These are phyloP conservation scores for Malassezia yamatoensis DNA, from an alignment of 1,284 basidiomycete genomes.

Conservation along the genomic window DNA sequence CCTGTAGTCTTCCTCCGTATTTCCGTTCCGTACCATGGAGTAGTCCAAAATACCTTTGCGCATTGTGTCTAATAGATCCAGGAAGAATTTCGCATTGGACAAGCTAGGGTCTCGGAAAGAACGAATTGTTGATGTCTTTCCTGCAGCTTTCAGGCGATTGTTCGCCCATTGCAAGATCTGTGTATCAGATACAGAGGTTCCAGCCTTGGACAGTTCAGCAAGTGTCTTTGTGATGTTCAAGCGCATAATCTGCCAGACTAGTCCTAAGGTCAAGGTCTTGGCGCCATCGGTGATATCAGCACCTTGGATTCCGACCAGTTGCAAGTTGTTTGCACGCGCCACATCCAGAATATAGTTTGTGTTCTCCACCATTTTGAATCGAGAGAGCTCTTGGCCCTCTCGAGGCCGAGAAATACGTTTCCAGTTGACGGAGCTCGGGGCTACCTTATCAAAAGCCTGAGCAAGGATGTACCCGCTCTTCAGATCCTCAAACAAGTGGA, in stretches of 20 bases:
- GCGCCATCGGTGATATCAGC: constrained; percentile 89
- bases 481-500: constrained; percentile 91
- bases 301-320: constrained; percentile 92
- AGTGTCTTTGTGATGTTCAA: constrained; percentile 88
- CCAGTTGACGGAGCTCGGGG: constrained; percentile 86
- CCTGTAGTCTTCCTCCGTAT: constrained; percentile 72
- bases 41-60: constrained; percentile 93
- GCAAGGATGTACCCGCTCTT: constrained; percentile 79
- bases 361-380: constrained; percentile 97
- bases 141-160: constrained; percentile 67
- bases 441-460: constrained; percentile 91
- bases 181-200: constrained; percentile 71
- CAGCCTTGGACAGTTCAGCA: constrained; percentile 62
- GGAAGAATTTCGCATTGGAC: constrained; percentile 81
- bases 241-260: constrained; percentile 96
- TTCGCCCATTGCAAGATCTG: constrained; percentile 98
- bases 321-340: constrained; percentile 82
- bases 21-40: constrained; percentile 61
- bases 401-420: constrained; percentile 85
- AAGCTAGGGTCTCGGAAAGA: constrained; percentile 91
- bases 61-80: constrained; percentile 81
- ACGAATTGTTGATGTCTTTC: constrained; percentile 61
- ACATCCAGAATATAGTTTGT: constrained; percentile 93
- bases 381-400: constrained; percentile 66
- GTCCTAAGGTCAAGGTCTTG: constrained; percentile 81